A percentile compares a stretch with the other conserved stretches of the same genome.
Conservation (phyloP, 2,329 filamentous ascomycete species). For the Amylocarpus encephaloides region DNA sequence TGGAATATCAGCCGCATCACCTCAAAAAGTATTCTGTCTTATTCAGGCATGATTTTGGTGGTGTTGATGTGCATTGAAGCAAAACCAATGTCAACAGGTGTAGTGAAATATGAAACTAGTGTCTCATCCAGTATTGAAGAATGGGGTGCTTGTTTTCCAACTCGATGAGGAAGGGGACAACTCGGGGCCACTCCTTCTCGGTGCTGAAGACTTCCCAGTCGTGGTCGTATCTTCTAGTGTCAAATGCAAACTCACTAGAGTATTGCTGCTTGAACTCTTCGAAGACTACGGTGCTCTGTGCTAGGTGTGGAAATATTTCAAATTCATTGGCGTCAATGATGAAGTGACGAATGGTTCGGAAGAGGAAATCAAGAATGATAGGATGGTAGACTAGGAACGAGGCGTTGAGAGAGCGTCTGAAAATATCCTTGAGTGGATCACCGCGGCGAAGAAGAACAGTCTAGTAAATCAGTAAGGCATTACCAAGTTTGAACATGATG, state of each 20-base stretch:
- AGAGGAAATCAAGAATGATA: conserved; percentile 18
- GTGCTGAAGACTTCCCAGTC: background rate
- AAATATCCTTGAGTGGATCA: conserved; percentile 10
- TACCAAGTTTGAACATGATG: background rate
- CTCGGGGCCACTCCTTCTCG: conserved; percentile 1
- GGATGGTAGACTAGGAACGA: conserved; percentile 11
- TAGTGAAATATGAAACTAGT: background rate
- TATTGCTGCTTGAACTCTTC: conserved; percentile 23
- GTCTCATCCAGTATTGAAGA: conserved; percentile 1
- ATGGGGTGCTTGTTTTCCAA: conserved; percentile 3
- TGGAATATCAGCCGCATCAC: too few species aligned
- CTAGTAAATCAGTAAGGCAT: conserved; percentile 8
- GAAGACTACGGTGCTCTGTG: conserved; percentile 9
- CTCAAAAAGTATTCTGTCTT: too few species aligned
- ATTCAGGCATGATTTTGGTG: too few species aligned
- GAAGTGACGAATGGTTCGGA: conserved; percentile 18
- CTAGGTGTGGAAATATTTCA: conserved; percentile 7
- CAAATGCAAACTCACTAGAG: conserved; percentile 19
- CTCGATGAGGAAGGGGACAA: background rate
- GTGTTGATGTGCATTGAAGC: too few species aligned
- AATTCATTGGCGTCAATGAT: conserved; percentile 15
- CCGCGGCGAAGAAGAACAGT: conserved; percentile 14
- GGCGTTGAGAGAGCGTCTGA: conserved; percentile 21
- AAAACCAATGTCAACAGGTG: too few species aligned
- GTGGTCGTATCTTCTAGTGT: conserved; percentile 1